Evolutionary conservation across 768 basidiomycete genomes (phyloP), one percentile per base, ranked within the genome.

Genomic region (Trametopsis cervina): DNA sequence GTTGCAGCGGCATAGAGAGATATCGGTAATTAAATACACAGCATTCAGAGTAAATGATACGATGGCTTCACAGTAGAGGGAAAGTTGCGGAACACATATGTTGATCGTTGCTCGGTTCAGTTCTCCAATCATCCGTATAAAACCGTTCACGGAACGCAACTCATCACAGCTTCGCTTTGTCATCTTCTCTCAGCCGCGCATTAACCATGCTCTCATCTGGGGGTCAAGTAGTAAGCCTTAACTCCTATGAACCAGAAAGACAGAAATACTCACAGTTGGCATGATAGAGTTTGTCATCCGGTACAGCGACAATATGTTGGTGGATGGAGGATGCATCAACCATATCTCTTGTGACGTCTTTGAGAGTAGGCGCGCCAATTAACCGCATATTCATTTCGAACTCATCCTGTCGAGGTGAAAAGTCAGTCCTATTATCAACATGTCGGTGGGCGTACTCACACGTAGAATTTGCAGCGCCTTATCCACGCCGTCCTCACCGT

Each of bases 381-480:
- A 98, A 72, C 13, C 94, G 84, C 78, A 97, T 77, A 66, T 95
- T 93, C 95, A 98, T 97, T 71, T 94, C 90, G 57, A 99, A 91
- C 65, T 99, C 95, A 56, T 94, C 90, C 91, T 97, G 60, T 7
- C 51, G 5, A 17, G 21, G 25, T 4, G 10, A 39, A 42, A 9
- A 47, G 36, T n/a, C n/a, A n/a, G n/a, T n/a, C n/a, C n/a, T n/a
- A n/a, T n/a, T n/a, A n/a, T n/a, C n/a, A n/a, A n/a, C n/a, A n/a
- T n/a, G n/a, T n/a, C n/a, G n/a, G n/a, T n/a, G 21, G 15, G 24
- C 24, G 6, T 2, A 60, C 78, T 44, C 57, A 85, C 89, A 54
- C 76, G 74, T 40, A 94, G 64, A 43, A 95, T 89, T 57, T 88
- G 77, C 45, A 96, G 59, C 0, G 89, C 89, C 54, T 77, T 81